Conservation (phyloP, 2,329 filamentous ascomycete species). For the Lachnellula subtilissima region DNA sequence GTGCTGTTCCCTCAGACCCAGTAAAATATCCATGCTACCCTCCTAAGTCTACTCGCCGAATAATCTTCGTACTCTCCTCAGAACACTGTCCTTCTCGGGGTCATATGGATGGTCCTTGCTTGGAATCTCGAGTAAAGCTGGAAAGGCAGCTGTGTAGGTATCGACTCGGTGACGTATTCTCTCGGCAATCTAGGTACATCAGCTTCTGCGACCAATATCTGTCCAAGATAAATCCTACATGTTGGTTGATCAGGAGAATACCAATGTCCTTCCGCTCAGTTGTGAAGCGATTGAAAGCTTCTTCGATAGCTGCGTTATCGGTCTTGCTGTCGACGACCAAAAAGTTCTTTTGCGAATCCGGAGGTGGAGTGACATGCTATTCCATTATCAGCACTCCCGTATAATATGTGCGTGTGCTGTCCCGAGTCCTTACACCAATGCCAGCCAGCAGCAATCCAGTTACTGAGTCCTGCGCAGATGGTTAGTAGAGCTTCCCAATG, state of each 20-base stretch:
- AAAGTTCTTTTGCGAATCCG: conserved; percentile 94
- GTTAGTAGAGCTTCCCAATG: conserved; percentile 15
- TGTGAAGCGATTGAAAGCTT: conserved; percentile 85
- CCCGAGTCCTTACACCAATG: conserved; percentile 66
- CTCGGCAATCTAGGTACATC: conserved; percentile 69
- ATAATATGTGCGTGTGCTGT: neutral
- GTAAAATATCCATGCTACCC: neutral
- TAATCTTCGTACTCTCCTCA: conserved; percentile 75
- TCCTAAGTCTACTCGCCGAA: conserved; percentile 58
- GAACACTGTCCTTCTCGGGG: conserved; percentile 95
- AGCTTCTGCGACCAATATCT: neutral
- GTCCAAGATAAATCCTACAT: conserved; percentile 52
- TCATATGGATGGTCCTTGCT: conserved; percentile 99
- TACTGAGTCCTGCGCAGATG: conserved; percentile 72
- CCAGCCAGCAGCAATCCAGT: conserved; percentile 93
- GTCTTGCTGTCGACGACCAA: conserved; percentile 94
- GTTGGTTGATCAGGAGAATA: conserved; percentile 95
- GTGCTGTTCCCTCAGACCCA: too few relatives aligned
- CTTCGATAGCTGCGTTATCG: conserved; percentile 80
- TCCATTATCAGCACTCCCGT: conserved; percentile 11
- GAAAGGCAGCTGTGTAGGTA: conserved; percentile 89
- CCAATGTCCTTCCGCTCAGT: conserved; percentile 92
- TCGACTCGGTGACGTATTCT: conserved; percentile 88
- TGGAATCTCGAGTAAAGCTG: conserved; percentile 92
- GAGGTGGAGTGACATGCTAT: conserved; percentile 84